phyloP scores from a whole-genome alignment of 176 grass and related monocot genomes.

The Oryza australiensis region DNA sequence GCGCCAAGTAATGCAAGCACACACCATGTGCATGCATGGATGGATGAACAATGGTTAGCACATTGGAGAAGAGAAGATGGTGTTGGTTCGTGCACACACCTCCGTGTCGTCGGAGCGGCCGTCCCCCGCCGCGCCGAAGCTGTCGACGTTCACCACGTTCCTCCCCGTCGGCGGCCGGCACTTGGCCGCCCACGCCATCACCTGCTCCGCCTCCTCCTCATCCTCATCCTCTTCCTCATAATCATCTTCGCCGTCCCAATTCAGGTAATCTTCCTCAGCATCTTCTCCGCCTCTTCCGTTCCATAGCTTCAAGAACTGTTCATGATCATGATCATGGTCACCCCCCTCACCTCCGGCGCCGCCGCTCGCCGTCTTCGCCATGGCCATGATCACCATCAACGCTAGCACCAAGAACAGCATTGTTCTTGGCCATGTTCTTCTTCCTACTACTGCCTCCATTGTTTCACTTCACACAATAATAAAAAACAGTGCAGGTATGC shows the following conservation, averaged over 20 bases:
- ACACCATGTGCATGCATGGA: not conserved
- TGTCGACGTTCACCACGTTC: constrained; percentile 79
- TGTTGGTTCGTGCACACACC: constrained; percentile 34
- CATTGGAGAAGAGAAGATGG: too few relatives aligned
- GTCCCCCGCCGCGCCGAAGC: constrained; percentile 72
- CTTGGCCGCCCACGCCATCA: not conserved
- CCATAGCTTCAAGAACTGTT: constrained; percentile 28
- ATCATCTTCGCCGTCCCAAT: not conserved
- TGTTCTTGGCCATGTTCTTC: not conserved
- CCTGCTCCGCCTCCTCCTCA: rapidly evolving
- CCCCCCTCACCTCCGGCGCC: not conserved
- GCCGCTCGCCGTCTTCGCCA: too few relatives aligned
- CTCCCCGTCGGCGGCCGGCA: constrained; percentile 1
- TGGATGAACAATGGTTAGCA: not conserved
- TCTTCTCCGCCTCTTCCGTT: not conserved
- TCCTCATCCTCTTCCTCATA: rapidly evolving
- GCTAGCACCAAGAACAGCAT: constrained; percentile 16
- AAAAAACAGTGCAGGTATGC: not conserved
- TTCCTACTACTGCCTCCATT: constrained; percentile 36
- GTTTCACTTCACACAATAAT: not conserved
- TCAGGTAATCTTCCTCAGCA: not conserved
- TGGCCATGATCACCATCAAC: not conserved
- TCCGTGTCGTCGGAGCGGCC: constrained; percentile 75
- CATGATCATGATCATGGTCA: not conserved
- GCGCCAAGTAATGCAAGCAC: not conserved